Evolutionary conservation across 1,284 basidiomycete genomes (phyloP).

Genomic region (Boletus sp.): DNA sequence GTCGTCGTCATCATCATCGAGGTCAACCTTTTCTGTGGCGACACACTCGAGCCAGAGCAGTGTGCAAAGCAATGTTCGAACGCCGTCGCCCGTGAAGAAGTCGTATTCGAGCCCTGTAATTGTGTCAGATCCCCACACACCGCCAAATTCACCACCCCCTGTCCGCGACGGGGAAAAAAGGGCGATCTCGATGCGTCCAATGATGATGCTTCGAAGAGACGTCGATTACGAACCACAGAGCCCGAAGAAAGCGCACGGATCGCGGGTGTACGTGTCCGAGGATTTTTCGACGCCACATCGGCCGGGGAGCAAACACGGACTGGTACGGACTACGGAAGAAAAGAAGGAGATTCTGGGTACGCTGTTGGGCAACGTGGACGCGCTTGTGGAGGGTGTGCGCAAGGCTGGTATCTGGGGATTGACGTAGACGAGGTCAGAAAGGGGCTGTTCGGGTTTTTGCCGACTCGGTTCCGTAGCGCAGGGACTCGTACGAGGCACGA

Average conservation of each 20-base stretch:
- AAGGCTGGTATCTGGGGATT: slow-evolving; percentile 84
- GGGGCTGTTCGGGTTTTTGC: background rate
- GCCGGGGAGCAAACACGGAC: slow-evolving; percentile 14
- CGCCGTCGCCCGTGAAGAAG: slow-evolving; percentile 38
- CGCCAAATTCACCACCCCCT: slow-evolving; percentile 42
- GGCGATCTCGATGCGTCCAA: slow-evolving; percentile 45
- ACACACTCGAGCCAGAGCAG: slow-evolving; percentile 44
- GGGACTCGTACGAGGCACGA: background rate
- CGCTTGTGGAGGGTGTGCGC: slow-evolving; percentile 81
- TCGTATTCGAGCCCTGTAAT: slow-evolving; percentile 32
- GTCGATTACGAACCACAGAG: slow-evolving; percentile 71
- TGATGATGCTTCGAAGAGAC: slow-evolving; percentile 69
- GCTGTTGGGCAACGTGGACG: slow-evolving; percentile 87
- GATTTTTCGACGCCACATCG: slow-evolving; percentile 15
- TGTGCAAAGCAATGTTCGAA: slow-evolving; percentile 26
- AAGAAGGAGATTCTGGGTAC: slow-evolving; percentile 81
- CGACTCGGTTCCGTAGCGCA: background rate
- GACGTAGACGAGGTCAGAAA: slow-evolving; percentile 17
- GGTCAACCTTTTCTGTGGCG: slow-evolving; percentile 46
- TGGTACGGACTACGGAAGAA: slow-evolving; percentile 71
- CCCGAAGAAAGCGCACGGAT: slow-evolving; percentile 53
- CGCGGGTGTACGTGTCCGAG: slow-evolving; percentile 38
- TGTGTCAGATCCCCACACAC: slow-evolving; percentile 29
- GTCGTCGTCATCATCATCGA: slow-evolving; percentile 44
- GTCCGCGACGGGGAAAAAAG: slow-evolving; percentile 15